Conservation (phyloP, 805 yeast species). For the Yamadazyma nakazawae region DNA sequence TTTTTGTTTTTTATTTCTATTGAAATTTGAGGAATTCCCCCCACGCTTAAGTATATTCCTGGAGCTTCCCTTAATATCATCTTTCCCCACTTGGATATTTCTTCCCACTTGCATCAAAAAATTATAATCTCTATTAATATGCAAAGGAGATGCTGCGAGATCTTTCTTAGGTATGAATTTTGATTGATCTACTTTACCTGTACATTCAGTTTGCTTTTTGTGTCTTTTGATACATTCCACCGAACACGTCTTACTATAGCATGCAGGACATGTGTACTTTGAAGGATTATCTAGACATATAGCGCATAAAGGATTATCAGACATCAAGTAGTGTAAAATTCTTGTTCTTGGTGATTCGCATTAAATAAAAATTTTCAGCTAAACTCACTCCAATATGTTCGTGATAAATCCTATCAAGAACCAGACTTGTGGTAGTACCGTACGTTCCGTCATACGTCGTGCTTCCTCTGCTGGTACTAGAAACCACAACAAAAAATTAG, state of each 20-base stretch:
- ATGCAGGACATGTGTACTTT: constrained; percentile 82
- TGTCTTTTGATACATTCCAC: constrained; percentile 69
- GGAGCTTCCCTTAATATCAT: constrained; percentile 43
- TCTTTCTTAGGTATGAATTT: constrained; percentile 50
- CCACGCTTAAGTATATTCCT: constrained; percentile 40
- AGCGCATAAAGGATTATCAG: constrained; percentile 19
- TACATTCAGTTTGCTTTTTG: constrained; percentile 58
- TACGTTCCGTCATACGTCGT: background rate
- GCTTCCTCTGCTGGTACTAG: constrained; percentile 1
- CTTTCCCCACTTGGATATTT: constrained; percentile 53
- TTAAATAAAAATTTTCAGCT: constrained; percentile 2
- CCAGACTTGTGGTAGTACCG: background rate
- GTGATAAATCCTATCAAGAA: background rate
- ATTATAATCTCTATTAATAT: constrained; percentile 81
- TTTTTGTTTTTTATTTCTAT: constrained; percentile 20
- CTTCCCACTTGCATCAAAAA: constrained; percentile 63
- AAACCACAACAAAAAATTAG: constrained; percentile 11
- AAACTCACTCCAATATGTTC: background rate
- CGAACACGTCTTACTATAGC: constrained; percentile 65
- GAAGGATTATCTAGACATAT: constrained; percentile 35
- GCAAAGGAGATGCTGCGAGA: constrained; percentile 36
- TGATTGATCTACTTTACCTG: constrained; percentile 63
- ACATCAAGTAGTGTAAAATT: background rate
- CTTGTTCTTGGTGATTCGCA: background rate
- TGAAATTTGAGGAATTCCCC: constrained; percentile 11